These are phyloP conservation scores for Macrolepiota dolichaula DNA, from an alignment of 768 basidiomycete species.

Conservation along the genomic window DNA sequence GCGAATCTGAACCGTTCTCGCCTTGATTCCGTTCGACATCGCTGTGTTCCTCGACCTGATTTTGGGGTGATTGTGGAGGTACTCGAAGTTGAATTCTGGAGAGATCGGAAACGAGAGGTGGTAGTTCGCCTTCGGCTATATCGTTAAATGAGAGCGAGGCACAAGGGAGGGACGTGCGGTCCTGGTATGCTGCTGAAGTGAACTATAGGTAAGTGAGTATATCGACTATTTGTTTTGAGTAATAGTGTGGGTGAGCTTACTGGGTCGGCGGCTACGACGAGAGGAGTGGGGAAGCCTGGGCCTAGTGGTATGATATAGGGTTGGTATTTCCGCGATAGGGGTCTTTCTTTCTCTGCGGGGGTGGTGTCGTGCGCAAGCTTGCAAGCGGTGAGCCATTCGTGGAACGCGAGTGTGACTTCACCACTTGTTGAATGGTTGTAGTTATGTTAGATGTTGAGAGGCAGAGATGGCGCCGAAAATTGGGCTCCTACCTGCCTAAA, in stretches of 20 bases:
- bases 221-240: neutral
- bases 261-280: conserved; percentile 46
- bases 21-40: neutral
- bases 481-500: conserved; percentile 26
- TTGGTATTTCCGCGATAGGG: conserved; percentile 17
- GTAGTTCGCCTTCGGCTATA: conserved; percentile 55
- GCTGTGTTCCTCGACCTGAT: neutral
- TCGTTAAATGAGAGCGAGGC: conserved; percentile 59
- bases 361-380: conserved; percentile 16
- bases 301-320: conserved; percentile 29
- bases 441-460: neutral
- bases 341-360: conserved; percentile 5
- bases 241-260: conserved; percentile 29
- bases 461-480: neutral
- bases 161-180: conserved; percentile 52
- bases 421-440: conserved; percentile 36
- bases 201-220: conserved; percentile 33
- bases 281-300: conserved; percentile 28
- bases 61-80: neutral
- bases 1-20: neutral
- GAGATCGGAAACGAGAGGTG: conserved; percentile 23
- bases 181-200: conserved; percentile 54
- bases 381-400: conserved; percentile 57
- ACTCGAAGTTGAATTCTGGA: conserved; percentile 9
- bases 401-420: conserved; percentile 56